Conservation (phyloP, 2,329 filamentous ascomycete species). For the Sphaerulina vaccinii region DNA sequence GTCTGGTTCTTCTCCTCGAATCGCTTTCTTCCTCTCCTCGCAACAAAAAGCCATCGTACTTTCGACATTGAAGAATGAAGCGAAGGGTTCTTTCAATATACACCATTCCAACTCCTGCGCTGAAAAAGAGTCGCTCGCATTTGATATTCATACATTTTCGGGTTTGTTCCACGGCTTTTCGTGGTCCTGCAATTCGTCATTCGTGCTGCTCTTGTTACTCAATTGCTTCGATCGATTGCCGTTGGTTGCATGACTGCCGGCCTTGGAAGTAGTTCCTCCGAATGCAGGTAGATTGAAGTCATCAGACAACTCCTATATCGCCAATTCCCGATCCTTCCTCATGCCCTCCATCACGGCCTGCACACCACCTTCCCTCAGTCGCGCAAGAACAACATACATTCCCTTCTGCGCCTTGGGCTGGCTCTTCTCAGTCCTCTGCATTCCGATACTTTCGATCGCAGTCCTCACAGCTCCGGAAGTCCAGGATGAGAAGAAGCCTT, state of each 20-base stretch:
- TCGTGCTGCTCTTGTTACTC: not conserved
- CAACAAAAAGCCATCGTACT: not conserved
- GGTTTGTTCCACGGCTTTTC: not conserved
- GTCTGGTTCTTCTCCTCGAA: too few relatives aligned
- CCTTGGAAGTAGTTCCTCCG: too few relatives aligned
- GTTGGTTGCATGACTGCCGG: too few relatives aligned
- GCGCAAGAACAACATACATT: constrained; percentile 77
- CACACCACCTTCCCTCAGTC: constrained; percentile 64
- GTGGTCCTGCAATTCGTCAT: not conserved
- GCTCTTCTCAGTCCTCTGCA: constrained; percentile 73
- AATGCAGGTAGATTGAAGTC: not conserved
- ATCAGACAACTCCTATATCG: constrained; percentile 1
- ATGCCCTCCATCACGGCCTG: constrained; percentile 70
- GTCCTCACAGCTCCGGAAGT: constrained; percentile 71
- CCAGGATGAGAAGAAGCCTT: constrained; percentile 61
- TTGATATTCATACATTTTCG: not conserved
- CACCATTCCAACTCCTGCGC: not conserved
- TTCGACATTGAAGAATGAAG: not conserved
- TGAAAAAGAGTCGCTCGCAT: not conserved
- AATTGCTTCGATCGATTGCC: too few relatives aligned
- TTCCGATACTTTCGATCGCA: constrained; percentile 75
- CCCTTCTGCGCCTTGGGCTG: constrained; percentile 78
- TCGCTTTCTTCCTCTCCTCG: too few relatives aligned
- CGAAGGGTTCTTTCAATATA: not conserved
- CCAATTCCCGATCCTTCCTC: constrained; percentile 54